A percentile compares a stretch with the other conserved stretches of the same genome.
Conservation (phyloP, 1,284 basidiomycete species). For the Caloboletus inedulis region DNA sequence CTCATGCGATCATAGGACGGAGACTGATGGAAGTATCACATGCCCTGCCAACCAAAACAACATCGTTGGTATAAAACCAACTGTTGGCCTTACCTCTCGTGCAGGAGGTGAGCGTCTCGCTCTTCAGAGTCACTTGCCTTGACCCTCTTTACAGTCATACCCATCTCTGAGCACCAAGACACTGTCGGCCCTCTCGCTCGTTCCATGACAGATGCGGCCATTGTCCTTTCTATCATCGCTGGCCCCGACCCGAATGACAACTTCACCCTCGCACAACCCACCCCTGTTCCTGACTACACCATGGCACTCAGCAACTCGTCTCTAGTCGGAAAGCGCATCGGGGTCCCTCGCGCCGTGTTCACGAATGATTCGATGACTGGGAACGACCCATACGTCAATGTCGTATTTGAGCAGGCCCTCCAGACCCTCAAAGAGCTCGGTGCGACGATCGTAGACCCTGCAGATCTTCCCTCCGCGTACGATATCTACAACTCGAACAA, state of each 20-base stretch:
- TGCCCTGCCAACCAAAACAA: conserved; percentile 53
- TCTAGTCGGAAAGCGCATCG: conserved; percentile 55
- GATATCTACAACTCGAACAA: conserved; percentile 50
- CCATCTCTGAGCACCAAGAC: conserved; percentile 61
- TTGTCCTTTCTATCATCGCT: conserved; percentile 58
- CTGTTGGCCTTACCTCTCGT: conserved; percentile 60
- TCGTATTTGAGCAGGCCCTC: conserved; percentile 50
- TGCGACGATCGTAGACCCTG: conserved; percentile 60
- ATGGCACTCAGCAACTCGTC: conserved; percentile 48
- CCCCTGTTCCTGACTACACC: conserved; percentile 51
- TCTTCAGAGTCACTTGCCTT: neutral
- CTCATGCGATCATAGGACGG: conserved; percentile 32
- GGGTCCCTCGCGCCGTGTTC: conserved; percentile 52
- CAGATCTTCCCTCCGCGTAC: conserved; percentile 54
- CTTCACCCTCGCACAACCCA: conserved; percentile 57
- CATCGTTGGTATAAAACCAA: conserved; percentile 58
- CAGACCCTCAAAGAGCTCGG: conserved; percentile 48
- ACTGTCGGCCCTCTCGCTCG: conserved; percentile 62
- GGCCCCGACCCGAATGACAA: conserved; percentile 60
- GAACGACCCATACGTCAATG: conserved; percentile 42
- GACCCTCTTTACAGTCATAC: conserved; percentile 44
- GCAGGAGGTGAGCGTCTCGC: conserved; percentile 42
- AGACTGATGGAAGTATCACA: conserved; percentile 65
- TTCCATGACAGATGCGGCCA: conserved; percentile 57
- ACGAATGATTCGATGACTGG: conserved; percentile 42